Evolutionary conservation across 805 yeast genomes (phyloP).

Genomic region (Pichia eremophila): DNA sequence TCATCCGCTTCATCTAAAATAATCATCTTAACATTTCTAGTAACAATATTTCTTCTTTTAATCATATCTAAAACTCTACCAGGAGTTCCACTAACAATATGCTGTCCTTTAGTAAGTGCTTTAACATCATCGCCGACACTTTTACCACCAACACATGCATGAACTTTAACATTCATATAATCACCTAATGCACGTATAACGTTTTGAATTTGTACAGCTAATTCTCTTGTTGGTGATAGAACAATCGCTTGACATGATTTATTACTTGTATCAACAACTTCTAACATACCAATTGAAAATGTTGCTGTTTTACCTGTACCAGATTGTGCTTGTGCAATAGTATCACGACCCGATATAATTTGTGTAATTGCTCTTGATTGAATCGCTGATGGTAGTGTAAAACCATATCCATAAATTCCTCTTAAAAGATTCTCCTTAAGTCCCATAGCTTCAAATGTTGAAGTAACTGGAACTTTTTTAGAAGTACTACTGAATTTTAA

Average conservation of each 20-base stretch:
- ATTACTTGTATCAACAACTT: constrained; percentile 56
- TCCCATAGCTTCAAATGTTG: constrained; percentile 65
- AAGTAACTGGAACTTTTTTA: constrained; percentile 40
- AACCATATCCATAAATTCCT: constrained; percentile 74
- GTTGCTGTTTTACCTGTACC: constrained; percentile 93
- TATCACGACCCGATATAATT: constrained; percentile 65
- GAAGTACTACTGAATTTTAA: constrained; percentile 55
- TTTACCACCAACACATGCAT: constrained; percentile 98
- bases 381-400: constrained; percentile 74
- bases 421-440: constrained; percentile 52
- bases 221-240: constrained; percentile 94
- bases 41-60: constrained; percentile 74
- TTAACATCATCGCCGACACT: constrained; percentile 79
- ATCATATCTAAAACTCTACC: constrained; percentile 97
- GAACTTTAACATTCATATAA: constrained; percentile 84
- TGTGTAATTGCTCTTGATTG: constrained; percentile 76
- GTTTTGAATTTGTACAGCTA: constrained; percentile 91
- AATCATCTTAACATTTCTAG: constrained; percentile 84
- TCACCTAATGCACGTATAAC: constrained; percentile 85
- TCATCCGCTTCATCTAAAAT: constrained; percentile 98
- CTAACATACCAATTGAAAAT: constrained; percentile 57
- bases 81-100: constrained; percentile 95
- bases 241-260: constrained; percentile 86
- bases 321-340: constrained; percentile 79
- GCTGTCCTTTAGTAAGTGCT: constrained; percentile 78